phyloP scores from a whole-genome alignment of 2,329 filamentous ascomycete genomes.

The Trichoderma atrobrunneum region DNA sequence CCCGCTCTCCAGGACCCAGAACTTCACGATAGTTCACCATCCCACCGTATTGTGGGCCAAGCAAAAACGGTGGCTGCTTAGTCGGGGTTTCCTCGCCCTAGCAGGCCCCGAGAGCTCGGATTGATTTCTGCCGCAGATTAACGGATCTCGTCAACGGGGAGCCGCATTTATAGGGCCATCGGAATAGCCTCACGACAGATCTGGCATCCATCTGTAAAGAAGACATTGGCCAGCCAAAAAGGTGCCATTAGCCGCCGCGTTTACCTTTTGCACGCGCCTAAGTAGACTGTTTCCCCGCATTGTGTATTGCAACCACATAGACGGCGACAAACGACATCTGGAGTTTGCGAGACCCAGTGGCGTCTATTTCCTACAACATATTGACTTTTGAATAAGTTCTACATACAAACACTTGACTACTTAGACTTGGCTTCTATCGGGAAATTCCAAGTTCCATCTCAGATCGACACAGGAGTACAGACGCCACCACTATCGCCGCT shows the following conservation, averaged over 20 bases:
- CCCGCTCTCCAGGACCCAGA: neutral
- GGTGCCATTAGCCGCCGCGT: neutral
- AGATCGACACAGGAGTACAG: neutral
- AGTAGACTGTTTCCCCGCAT: neutral
- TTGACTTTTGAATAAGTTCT: neutral
- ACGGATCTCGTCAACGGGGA: neutral
- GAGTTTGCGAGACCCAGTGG: neutral
- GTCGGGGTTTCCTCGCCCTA: constrained; percentile 9
- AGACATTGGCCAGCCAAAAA: neutral
- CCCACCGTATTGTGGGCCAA: constrained; percentile 10
- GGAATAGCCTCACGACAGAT: neutral
- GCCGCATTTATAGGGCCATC: neutral
- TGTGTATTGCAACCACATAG: neutral
- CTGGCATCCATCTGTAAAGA: neutral
- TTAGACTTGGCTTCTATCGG: neutral
- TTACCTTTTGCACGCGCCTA: neutral
- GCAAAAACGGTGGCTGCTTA: constrained; percentile 4
- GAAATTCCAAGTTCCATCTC: neutral
- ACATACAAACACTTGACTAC: neutral
- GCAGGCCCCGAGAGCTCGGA: constrained; percentile 7
- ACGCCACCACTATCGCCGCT: neutral
- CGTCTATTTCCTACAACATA: neutral
- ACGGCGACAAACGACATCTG: neutral
- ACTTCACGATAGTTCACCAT: neutral
- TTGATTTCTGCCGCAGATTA: neutral